Evolutionary conservation across 2,329 filamentous ascomycete species (phyloP), one percentile per base, ranked within the genome.

Genomic region (Fusarium hostae): DNA sequence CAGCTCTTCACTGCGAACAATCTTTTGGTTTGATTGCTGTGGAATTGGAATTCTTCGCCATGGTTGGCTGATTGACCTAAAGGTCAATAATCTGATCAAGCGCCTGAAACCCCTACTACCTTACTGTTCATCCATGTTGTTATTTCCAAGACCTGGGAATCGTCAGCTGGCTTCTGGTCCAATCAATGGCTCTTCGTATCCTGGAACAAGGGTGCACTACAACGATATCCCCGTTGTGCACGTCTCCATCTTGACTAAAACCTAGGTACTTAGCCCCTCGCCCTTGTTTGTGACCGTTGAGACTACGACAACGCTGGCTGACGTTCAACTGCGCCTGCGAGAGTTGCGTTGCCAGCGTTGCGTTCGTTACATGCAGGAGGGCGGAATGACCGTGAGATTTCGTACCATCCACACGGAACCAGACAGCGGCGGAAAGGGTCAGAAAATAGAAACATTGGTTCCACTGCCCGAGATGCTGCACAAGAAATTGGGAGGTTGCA

Each of bases 221-320:
- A 59, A 26, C 37, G 37, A 40, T 35, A 56, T 37, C 34, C 41
- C 48, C 54, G 34, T 56, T 26, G 48, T 60, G 30, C 48, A 66
- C 26, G 62, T 56, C 37, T 59, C 63, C 52, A 52, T 65, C 45
- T 52, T 54, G 35, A 41, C 40, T 32, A 54, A 41, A 32, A 32
- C n/a, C 20, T 22, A 26, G 26, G 5, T 26, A 20, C 37, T 18
- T 32, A 56, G 52, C 59, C 47, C 43, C 52, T 55, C 26, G 45
- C 65, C 47, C 52, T 63, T 63, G 54, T 39, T 54, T n/a, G 40
- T 44, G 45, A 43, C 68, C 67, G 68, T 71, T 71, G 57, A 58
- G 57, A 28, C 63, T 66, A 56, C 61, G 28, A 15, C 34, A 40
- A 64, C 59, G 58, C 44, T 57, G 66, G 45, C 39, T 44, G 32